A percentile compares a stretch with the other conserved stretches of the same genome.
Conservation (phyloP, 345 rosid genomes). For the Eucalyptus curtisii region DNA sequence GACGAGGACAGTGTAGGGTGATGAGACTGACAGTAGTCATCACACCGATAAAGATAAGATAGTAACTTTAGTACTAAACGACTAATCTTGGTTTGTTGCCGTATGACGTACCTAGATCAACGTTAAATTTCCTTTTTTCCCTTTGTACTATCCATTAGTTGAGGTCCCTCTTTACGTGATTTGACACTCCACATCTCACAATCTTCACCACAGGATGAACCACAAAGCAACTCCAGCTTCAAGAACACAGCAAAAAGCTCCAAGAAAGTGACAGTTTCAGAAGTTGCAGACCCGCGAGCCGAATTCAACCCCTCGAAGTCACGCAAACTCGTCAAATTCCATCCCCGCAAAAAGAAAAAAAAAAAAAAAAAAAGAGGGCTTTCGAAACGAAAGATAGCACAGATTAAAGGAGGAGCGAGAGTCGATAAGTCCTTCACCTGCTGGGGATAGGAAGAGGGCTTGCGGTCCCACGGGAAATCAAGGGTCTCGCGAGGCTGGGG, state of each 20-base stretch:
- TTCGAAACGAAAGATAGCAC: neutral
- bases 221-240: neutral
- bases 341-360: neutral
- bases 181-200: neutral
- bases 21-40: neutral
- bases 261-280: neutral
- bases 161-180: neutral
- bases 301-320: neutral
- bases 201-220: neutral
- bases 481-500: conserved; percentile 70
- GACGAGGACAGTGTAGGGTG: neutral
- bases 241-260: neutral
- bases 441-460: conserved; percentile 8
- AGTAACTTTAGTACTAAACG: neutral
- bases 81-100: neutral
- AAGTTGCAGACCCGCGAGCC: neutral
- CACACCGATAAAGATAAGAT: neutral
- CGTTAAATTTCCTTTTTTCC: neutral
- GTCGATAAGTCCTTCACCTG: conserved; percentile 33
- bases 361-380: neutral
- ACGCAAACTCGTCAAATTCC: neutral
- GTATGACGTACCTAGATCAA: neutral
- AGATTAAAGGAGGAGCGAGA: neutral
- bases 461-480: conserved; percentile 49
- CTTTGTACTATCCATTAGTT: neutral